These are phyloP conservation scores for Phytopythium delawarense DNA, from an alignment of 352 stramenopile genomes.

Conservation along the genomic window DNA sequence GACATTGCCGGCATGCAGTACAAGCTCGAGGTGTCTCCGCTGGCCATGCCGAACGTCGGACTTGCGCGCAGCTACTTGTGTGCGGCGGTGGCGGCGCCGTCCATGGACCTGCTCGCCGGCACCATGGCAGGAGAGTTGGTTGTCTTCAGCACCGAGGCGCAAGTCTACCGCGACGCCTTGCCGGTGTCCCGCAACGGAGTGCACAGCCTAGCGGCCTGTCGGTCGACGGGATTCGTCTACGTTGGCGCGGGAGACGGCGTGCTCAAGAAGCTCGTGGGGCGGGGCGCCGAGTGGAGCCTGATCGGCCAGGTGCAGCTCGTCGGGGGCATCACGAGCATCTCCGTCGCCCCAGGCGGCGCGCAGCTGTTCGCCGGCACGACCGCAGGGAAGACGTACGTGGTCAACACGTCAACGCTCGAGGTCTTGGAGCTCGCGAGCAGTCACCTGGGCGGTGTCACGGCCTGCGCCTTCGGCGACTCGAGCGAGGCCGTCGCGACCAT, in stretches of 20 bases:
- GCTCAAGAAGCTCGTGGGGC: slow-evolving; percentile 78
- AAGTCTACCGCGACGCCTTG: slow-evolving; percentile 62
- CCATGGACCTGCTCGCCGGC: slow-evolving; percentile 53
- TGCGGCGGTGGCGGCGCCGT: slow-evolving; percentile 46
- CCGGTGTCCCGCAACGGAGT: slow-evolving; percentile 65
- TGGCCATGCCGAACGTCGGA: slow-evolving; percentile 68
- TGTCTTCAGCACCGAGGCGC: slow-evolving; percentile 72
- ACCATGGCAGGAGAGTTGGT: slow-evolving; percentile 80
- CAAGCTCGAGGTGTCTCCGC: slow-evolving; percentile 56
- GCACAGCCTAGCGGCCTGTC: slow-evolving; percentile 69
- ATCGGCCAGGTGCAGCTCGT: slow-evolving; percentile 80
- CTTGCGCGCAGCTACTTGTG: slow-evolving; percentile 70
- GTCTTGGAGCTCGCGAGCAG: slow-evolving; percentile 54
- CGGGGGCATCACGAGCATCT: slow-evolving; percentile 75
- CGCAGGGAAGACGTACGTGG: slow-evolving; percentile 69
- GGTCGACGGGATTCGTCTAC: slow-evolving; percentile 61
- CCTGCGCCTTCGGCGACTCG: slow-evolving; percentile 53
- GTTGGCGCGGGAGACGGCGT: slow-evolving; percentile 84
- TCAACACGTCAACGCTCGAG: slow-evolving; percentile 45
- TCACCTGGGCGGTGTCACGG: slow-evolving; percentile 58
- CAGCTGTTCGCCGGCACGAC: slow-evolving; percentile 68
- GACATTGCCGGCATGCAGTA: slow-evolving; percentile 81
- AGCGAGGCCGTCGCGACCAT: slow-evolving; percentile 70
- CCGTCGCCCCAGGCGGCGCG: slow-evolving; percentile 42
- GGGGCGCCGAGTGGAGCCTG: slow-evolving; percentile 79